Evolutionary conservation across 75 land plant species (phyloP).

Genomic region (Selaginella moellendorffii): DNA sequence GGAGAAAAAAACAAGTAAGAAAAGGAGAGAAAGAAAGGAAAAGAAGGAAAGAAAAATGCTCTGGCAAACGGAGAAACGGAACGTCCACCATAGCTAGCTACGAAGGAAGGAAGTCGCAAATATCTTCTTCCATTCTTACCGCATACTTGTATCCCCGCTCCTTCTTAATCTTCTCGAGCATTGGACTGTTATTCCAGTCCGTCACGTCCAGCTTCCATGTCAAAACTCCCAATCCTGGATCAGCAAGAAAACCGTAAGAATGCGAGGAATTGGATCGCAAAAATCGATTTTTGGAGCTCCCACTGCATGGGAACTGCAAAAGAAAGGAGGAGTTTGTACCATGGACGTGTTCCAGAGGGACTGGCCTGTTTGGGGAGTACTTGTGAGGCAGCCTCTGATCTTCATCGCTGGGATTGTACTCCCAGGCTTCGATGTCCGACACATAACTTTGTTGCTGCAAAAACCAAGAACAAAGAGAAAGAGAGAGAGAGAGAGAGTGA

Average conservation of each 20-base stretch:
- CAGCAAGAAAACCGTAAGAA: background rate
- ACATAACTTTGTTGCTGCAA: background rate
- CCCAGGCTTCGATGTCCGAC: slow-evolving; percentile 7
- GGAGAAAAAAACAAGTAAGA: too few relatives aligned
- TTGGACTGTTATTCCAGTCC: slow-evolving; percentile 3
- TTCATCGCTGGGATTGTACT: slow-evolving; percentile 5
- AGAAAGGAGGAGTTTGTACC: background rate
- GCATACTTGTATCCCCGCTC: slow-evolving; percentile 6
- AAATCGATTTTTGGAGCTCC: background rate
- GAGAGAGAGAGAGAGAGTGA: too few relatives aligned
- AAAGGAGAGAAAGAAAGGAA: too few relatives aligned
- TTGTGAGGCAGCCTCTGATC: background rate
- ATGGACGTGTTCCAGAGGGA: slow-evolving; percentile 1
- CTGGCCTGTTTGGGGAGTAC: background rate
- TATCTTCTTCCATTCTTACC: too few relatives aligned
- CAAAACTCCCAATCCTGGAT: background rate
- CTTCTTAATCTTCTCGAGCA: slow-evolving; percentile 2
- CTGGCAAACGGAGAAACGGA: too few relatives aligned
- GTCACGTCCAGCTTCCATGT: background rate
- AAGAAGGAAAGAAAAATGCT: too few relatives aligned
- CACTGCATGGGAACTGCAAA: background rate
- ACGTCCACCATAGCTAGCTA: too few relatives aligned
- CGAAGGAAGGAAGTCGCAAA: too few relatives aligned
- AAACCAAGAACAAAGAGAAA: too few relatives aligned
- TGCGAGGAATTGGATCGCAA: background rate